A percentile compares a stretch with the other conserved stretches of the same genome.
phyloP scores from a whole-genome alignment of 73 alveolate species.

The Uronychia setigera region DNA sequence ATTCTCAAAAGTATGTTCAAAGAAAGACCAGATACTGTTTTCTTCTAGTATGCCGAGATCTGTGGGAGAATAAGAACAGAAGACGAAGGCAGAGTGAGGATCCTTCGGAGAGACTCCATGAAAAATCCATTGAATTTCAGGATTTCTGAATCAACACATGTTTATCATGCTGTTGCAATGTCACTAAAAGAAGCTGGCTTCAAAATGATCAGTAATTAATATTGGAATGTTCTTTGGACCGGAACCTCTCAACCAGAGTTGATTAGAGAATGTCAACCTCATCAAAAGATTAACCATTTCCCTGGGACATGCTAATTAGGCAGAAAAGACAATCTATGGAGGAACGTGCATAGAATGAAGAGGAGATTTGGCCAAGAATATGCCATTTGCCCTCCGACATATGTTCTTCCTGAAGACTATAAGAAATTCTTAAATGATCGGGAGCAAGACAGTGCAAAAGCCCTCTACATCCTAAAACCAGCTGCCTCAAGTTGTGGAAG shows the following conservation, averaged over 20 bases:
- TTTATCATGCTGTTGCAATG: slow-evolving; percentile 59
- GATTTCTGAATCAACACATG: slow-evolving; percentile 41
- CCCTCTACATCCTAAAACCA: slow-evolving; percentile 93
- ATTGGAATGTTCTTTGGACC: slow-evolving; percentile 83
- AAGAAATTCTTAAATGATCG: slow-evolving; percentile 79
- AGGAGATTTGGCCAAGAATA: slow-evolving; percentile 70
- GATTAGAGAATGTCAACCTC: slow-evolving; percentile 54
- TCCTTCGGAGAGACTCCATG: neutral
- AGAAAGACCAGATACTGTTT: slow-evolving; percentile 78
- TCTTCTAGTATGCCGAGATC: slow-evolving; percentile 61
- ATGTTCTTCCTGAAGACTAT: slow-evolving; percentile 86
- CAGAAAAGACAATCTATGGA: slow-evolving; percentile 82
- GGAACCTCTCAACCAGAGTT: slow-evolving; percentile 60
- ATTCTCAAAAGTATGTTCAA: slow-evolving; percentile 55
- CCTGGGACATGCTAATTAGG: slow-evolving; percentile 86
- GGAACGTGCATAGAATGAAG: slow-evolving; percentile 69
- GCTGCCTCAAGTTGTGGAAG: slow-evolving; percentile 96
- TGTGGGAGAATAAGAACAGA: neutral
- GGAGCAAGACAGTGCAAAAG: slow-evolving; percentile 72
- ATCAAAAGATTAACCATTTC: slow-evolving; percentile 86
- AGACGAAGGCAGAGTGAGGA: slow-evolving; percentile 5
- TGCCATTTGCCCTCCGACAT: slow-evolving; percentile 89
- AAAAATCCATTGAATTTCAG: slow-evolving; percentile 27
- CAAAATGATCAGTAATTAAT: slow-evolving; percentile 21
- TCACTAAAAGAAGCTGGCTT: slow-evolving; percentile 81